A percentile compares a stretch with the other conserved stretches of the same genome.
phyloP scores from a whole-genome alignment of 1,284 basidiomycete genomes.

The Ustilago nuda region DNA sequence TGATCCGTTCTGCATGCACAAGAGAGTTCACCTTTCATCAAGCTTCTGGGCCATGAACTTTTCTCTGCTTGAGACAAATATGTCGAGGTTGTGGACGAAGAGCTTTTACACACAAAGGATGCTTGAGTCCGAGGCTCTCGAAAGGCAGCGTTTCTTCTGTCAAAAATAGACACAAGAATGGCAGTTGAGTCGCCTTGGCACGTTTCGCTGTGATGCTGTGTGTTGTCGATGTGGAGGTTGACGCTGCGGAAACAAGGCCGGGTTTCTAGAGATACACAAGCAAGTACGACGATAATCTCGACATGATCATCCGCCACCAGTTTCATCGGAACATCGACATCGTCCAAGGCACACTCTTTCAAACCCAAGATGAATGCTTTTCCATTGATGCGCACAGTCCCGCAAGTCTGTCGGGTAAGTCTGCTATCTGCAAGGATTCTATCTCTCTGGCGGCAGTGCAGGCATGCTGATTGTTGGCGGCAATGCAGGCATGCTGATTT shows the following conservation, averaged over 20 bases:
- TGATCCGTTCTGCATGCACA: no score
- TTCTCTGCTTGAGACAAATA: background rate
- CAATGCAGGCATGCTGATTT: constrained; percentile 9
- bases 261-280: background rate
- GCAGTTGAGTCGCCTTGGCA: background rate
- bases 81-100: background rate
- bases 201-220: constrained; percentile 5
- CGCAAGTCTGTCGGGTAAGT: constrained; percentile 39
- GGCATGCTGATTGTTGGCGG: constrained; percentile 10
- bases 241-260: background rate
- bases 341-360: background rate
- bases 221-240: constrained; percentile 11
- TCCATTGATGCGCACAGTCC: constrained; percentile 29
- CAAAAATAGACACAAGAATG: constrained; percentile 15
- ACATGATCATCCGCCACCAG: background rate
- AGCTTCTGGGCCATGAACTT: no score
- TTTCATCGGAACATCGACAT: background rate
- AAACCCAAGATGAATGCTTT: constrained; percentile 29
- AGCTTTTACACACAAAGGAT: background rate
- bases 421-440: background rate
- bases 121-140: background rate
- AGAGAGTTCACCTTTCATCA: no score
- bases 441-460: background rate
- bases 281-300: background rate
- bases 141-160: background rate